Percentiles rank a stretch among this genome's conserved stretches.
Evolutionary conservation across 2,329 filamentous ascomycete species (phyloP).

Genomic region (Plectosphaerella sp.): DNA sequence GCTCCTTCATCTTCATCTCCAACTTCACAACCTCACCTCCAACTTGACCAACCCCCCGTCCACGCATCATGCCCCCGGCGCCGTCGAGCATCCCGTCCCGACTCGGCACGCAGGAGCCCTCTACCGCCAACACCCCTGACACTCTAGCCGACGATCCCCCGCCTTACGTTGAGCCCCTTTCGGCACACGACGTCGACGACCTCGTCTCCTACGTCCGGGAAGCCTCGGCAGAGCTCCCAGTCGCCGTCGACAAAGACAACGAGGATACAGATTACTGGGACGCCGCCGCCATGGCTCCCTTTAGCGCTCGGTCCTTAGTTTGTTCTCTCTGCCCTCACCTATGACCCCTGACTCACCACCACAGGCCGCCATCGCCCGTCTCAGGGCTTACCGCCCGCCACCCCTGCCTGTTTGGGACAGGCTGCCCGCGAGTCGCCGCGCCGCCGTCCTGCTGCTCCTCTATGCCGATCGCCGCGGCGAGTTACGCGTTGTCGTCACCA

Average conservation of each 20-base stretch:
- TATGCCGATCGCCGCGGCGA: slow-evolving; percentile 82
- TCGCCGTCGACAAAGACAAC: slow-evolving; percentile 14
- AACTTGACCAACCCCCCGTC: background rate
- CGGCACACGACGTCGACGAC: slow-evolving; percentile 11
- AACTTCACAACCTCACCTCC: background rate
- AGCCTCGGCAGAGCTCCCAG: slow-evolving; percentile 3
- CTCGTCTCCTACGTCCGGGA: slow-evolving; percentile 10
- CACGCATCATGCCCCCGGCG: slow-evolving; percentile 44
- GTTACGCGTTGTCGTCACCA: slow-evolving; percentile 66
- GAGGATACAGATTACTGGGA: slow-evolving; percentile 52
- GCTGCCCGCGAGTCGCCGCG: slow-evolving; percentile 62
- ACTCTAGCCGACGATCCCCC: background rate
- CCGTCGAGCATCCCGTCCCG: slow-evolving; percentile 34
- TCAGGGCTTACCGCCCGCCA: slow-evolving; percentile 57
- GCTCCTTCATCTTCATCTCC: no score
- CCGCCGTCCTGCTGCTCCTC: slow-evolving; percentile 82
- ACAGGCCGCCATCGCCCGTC: slow-evolving; percentile 54
- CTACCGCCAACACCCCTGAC: background rate
- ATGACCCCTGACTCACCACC: background rate
- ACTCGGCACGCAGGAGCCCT: background rate
- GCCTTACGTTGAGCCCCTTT: slow-evolving; percentile 4
- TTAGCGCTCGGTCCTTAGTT: slow-evolving; percentile 51
- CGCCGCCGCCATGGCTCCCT: slow-evolving; percentile 50
- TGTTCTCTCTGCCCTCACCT: slow-evolving; percentile 24
- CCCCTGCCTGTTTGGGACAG: slow-evolving; percentile 58